Conservation (phyloP, 2,329 filamentous ascomycete species). For the Botrytis sinoallii region DNA sequence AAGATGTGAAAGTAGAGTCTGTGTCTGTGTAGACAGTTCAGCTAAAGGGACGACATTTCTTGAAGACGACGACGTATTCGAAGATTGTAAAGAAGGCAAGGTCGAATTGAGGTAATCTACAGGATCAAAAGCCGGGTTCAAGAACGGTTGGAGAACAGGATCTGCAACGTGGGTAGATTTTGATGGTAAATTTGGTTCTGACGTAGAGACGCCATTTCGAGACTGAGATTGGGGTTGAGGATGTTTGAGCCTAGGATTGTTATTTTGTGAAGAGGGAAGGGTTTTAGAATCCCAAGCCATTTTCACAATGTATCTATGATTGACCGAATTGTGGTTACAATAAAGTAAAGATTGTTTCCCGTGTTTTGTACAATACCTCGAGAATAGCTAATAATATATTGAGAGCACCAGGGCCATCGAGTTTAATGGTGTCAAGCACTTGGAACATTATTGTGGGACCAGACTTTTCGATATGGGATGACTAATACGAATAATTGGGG, state of each 20-base stretch:
- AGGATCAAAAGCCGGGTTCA: conserved; percentile 74
- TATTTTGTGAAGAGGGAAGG: conserved; percentile 31
- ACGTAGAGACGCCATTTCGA: conserved; percentile 17
- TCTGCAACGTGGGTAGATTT: conserved; percentile 65
- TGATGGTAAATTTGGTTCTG: conserved; percentile 23
- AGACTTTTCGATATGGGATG: neutral
- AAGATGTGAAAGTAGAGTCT: conserved; percentile 80
- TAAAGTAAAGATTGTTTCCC: neutral
- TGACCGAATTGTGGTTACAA: neutral
- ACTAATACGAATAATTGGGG: neutral
- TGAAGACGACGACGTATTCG: conserved; percentile 28
- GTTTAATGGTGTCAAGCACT: neutral
- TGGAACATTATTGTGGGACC: neutral
- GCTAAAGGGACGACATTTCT: conserved; percentile 54
- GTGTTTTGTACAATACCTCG: neutral
- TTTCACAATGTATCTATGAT: neutral
- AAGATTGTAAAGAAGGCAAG: conserved; percentile 62
- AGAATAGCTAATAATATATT: neutral
- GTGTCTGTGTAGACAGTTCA: conserved; percentile 77
- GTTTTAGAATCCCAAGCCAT: conserved; percentile 37
- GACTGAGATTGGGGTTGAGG: conserved; percentile 10
- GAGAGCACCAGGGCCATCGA: neutral
- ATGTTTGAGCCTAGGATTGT: conserved; percentile 23
- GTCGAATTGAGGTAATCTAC: conserved; percentile 80
- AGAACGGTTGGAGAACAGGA: conserved; percentile 70